Percentiles rank a stretch among this genome's conserved stretches.
These are phyloP conservation scores for Coemansia sp. DNA, from an alignment of 192 early-diverging fungal genomes.

Conservation along the genomic window DNA sequence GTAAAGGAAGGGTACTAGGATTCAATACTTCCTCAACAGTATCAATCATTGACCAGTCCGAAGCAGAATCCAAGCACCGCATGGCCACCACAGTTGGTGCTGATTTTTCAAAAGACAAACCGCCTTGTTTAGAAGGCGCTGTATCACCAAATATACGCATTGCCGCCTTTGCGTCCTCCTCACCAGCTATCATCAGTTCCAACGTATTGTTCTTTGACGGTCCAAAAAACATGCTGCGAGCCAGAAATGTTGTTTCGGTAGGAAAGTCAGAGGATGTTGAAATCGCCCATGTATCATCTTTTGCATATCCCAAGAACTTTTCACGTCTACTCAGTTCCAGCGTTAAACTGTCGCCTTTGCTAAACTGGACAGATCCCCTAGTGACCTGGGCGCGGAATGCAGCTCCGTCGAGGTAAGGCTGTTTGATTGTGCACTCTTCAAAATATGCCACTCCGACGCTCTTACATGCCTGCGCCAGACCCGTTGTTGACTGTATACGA, in stretches of 20 bases:
- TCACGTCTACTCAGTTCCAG: constrained; percentile 42
- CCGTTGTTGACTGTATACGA: no score
- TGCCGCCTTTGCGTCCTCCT: constrained; percentile 35
- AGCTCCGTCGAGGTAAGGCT: constrained; percentile 32
- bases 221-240: constrained; percentile 45
- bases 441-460: constrained; percentile 32
- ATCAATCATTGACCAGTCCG: constrained; percentile 50
- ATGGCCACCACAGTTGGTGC: constrained; percentile 22
- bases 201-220: constrained; percentile 48
- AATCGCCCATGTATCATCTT: constrained; percentile 49
- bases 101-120: not conserved
- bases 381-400: constrained; percentile 28
- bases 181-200: constrained; percentile 39
- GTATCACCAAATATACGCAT: constrained; percentile 20
- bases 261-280: constrained; percentile 29
- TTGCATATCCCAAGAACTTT: constrained; percentile 33
- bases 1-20: constrained; percentile 13
- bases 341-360: constrained; percentile 28
- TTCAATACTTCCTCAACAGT: constrained; percentile 24
- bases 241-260: constrained; percentile 28
- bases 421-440: constrained; percentile 34
- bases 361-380: constrained; percentile 9
- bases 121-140: not conserved
- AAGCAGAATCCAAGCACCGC: constrained; percentile 39
- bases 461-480: constrained; percentile 24